Evolutionary conservation across 208 protist species (phyloP), one percentile per base, ranked within the genome.

Genomic region (Leishmania major): DNA sequence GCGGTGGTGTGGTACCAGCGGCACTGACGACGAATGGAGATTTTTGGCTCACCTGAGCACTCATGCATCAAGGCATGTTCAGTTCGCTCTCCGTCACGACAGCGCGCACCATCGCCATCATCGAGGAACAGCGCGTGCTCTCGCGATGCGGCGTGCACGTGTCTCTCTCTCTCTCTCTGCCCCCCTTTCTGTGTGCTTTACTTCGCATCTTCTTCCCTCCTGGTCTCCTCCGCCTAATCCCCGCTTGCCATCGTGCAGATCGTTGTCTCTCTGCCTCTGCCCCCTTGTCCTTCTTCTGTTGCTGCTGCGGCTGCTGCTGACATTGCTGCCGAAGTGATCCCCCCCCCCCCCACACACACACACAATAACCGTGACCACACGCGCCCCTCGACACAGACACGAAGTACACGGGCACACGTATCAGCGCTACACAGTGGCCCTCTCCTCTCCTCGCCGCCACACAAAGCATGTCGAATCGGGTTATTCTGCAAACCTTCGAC

Each of bases 401-500:
- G 28, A 47, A 35, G 17, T 73, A 81, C 75, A 79, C 64, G 70
- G 13, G 71, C 49, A 71, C 47, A 79, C 53, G 40, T 45, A 83
- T 59, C 19, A 8, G 28, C 71, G 25, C n/a, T 49, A 31, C 25
- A 51, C 75, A 28, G n/a, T 47, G 28, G n/a, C 13, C 45, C 19
- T 80, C 60, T 59, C 37, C 77, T 53, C 75, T 28, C 43, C n/a
- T 37, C 35, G 19, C 67, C 17, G 43, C 37, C 62, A 49, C 57
- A 28, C 31, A 3, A 59, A 75, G 31, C 55, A 96, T 97, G 94
- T 91, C 94, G 51, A 97, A 95, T 84, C 88, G 96, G 15, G 96
- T 98, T 57, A 98, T 99, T 35, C 87, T 99, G 60, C 97, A 99
- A 84, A 96, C 97, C 17, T 99, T 99, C 83, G 98, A 99, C 66